These are phyloP conservation scores for Zizania palustris DNA, from an alignment of 202 grass and related monocot species.

Conservation along the genomic window DNA sequence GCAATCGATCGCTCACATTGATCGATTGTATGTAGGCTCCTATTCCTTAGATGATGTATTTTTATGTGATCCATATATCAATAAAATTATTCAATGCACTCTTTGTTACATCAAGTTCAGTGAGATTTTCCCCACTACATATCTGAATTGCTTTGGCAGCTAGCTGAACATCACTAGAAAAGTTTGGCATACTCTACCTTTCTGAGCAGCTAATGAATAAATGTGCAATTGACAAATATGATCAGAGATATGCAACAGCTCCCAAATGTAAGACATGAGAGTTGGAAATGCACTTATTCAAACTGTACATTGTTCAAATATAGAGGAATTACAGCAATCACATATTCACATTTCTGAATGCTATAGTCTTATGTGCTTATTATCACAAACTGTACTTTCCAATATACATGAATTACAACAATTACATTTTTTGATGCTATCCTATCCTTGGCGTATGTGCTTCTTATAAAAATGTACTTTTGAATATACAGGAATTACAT, in stretches of 20 bases:
- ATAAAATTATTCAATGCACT: slow-evolving; percentile 42
- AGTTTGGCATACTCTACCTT: background rate
- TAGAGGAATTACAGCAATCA: background rate
- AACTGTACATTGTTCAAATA: background rate
- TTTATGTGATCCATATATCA: slow-evolving; percentile 33
- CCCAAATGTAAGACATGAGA: background rate
- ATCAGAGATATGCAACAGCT: background rate
- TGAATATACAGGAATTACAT: background rate
- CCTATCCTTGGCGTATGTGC: background rate
- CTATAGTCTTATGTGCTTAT: background rate
- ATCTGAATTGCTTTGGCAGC: background rate
- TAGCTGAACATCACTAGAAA: background rate
- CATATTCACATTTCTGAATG: background rate
- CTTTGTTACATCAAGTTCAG: slow-evolving; percentile 15
- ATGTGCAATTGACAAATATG: background rate
- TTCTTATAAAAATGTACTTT: background rate
- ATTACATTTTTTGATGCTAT: background rate
- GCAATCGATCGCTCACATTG: slow-evolving; percentile 48
- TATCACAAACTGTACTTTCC: background rate
- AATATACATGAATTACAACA: background rate
- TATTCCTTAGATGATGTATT: slow-evolving; percentile 41
- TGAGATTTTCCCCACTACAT: background rate
- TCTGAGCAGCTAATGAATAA: background rate
- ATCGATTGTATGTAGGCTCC: slow-evolving; percentile 27
- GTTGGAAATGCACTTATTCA: background rate